phyloP scores from a whole-genome alignment of 805 yeast species.

The Cyberlindnera petersonii region DNA sequence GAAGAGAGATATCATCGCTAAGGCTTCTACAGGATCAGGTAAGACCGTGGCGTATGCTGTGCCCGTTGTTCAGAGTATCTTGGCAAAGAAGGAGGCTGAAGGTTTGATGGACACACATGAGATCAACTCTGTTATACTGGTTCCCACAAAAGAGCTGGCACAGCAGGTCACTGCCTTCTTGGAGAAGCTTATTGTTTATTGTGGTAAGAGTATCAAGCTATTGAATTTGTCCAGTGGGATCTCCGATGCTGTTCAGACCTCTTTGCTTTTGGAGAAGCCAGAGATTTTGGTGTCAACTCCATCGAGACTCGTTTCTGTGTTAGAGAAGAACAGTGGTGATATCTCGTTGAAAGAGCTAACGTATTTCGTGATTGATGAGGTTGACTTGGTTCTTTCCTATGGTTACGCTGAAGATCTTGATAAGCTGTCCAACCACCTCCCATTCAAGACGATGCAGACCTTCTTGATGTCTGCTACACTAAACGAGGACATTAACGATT shows the following conservation, averaged over 20 bases:
- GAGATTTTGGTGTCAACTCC: slow-evolving; percentile 88
- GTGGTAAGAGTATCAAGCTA: slow-evolving; percentile 59
- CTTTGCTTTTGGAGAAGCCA: slow-evolving; percentile 70
- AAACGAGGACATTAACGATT: slow-evolving; percentile 74
- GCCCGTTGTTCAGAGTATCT: slow-evolving; percentile 78
- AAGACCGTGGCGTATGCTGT: slow-evolving; percentile 88
- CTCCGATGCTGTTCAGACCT: slow-evolving; percentile 64
- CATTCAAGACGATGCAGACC: slow-evolving; percentile 76
- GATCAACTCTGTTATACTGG: slow-evolving; percentile 55
- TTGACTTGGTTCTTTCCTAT: slow-evolving; percentile 82
- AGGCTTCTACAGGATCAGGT: slow-evolving; percentile 95
- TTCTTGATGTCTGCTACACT: slow-evolving; percentile 96
- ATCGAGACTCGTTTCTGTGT: slow-evolving; percentile 55
- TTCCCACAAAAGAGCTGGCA: slow-evolving; percentile 90
- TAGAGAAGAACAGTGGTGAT: slow-evolving; percentile 44
- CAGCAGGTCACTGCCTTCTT: slow-evolving; percentile 76
- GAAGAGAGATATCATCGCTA: slow-evolving; percentile 87
- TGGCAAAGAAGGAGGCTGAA: slow-evolving; percentile 38
- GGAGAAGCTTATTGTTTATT: slow-evolving; percentile 62
- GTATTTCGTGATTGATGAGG: slow-evolving; percentile 89
- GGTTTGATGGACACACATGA: slow-evolving; percentile 26
- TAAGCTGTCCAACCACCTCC: slow-evolving; percentile 58
- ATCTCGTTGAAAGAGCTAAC: slow-evolving; percentile 54
- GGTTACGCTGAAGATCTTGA: slow-evolving; percentile 87
- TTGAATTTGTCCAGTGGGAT: slow-evolving; percentile 62